These are phyloP conservation scores for Hippophae tibetana DNA, from an alignment of 306 rosid species.

Conservation along the genomic window DNA sequence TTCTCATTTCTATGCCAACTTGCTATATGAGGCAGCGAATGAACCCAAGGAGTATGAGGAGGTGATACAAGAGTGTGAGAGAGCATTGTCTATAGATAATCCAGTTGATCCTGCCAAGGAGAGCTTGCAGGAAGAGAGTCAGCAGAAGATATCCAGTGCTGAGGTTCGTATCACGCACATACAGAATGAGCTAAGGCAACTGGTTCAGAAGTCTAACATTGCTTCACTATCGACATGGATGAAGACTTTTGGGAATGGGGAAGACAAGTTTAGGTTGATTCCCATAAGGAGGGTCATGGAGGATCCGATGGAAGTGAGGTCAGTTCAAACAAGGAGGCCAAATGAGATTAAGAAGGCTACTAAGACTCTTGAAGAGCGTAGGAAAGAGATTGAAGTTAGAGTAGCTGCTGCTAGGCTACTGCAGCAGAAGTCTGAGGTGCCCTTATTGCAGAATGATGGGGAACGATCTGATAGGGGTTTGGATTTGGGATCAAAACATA, in stretches of 20 bases:
- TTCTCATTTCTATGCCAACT: slow-evolving; percentile 60
- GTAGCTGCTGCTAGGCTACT: slow-evolving; percentile 94
- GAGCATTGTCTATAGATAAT: slow-evolving; percentile 53
- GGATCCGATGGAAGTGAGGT: slow-evolving; percentile 87
- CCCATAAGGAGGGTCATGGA: slow-evolving; percentile 67
- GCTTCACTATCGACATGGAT: slow-evolving; percentile 76
- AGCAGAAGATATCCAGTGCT: slow-evolving; percentile 42
- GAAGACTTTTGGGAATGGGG: slow-evolving; percentile 83
- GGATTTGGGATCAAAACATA: slow-evolving; percentile 60
- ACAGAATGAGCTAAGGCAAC: slow-evolving; percentile 70
- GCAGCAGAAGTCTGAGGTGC: slow-evolving; percentile 81
- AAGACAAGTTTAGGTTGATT: slow-evolving; percentile 73
- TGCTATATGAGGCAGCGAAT: slow-evolving; percentile 68
- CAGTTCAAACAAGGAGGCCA: slow-evolving; percentile 76
- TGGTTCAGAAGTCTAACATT: slow-evolving; percentile 81
- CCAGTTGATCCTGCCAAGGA: slow-evolving; percentile 86
- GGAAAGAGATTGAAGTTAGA: slow-evolving; percentile 91
- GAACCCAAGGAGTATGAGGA: slow-evolving; percentile 77
- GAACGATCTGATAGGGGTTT: slow-evolving; percentile 43
- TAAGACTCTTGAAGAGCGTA: slow-evolving; percentile 78
- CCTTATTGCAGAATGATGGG: slow-evolving; percentile 44
- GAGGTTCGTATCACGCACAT: slow-evolving; percentile 55
- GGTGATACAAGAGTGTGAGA: slow-evolving; percentile 77
- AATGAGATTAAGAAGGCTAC: slow-evolving; percentile 93
- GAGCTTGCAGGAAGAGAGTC: slow-evolving; percentile 80